Base-by-base conservation (phyloP, 2,329 filamentous ascomycete genomes). In the Graphiopsis chlorocephala region DNA sequence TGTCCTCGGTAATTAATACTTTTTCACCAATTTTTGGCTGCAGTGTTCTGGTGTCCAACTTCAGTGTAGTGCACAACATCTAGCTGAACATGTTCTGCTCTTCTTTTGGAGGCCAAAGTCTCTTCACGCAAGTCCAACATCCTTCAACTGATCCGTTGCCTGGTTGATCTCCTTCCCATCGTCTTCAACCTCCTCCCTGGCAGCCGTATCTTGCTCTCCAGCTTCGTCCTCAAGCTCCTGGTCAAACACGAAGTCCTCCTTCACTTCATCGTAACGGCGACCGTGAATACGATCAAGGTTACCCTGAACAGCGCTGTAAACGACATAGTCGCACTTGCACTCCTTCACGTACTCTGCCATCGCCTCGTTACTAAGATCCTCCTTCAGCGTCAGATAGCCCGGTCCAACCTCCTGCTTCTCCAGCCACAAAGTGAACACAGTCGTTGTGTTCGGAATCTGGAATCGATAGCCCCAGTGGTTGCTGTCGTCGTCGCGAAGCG, bases 1-100 rank as follows among this genome's bases (percentile, higher is more conserved):
- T 53, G 38, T 53, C 50, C 28, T 53, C 50, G 47, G 26, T 25
- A 53, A 53, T 53, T 53, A 53, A 53, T 53, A 20, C 38, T 45
- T 45, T 45, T 45, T 45, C 38, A 20, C 38, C 38, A 45, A 20
- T 20, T 20, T 6, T 42, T 3, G 31, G 12, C 17, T 42, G 38
- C 17, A 10, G 1, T 42, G 38, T 42, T 2, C 2, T 20, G 5
- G 38, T 42, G 4, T n/a, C 38, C n/a, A 3, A 11, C 10, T 3
- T 45, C n/a, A 1, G 38, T 10, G 2, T 17, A 45, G 6, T 20
- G 38, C n/a, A 12, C 8, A 20, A 20, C 3, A n/a, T 1, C 12
- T 12, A 2, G 38, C 38, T 8, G 7, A 3, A 20, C 3, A 8
- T 20, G 38, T 33, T 42, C 17, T 42, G 17, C 6, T 42, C 3